These are phyloP conservation scores for Tricladium varicosporioides DNA, from an alignment of 2,329 filamentous ascomycete species.

Conservation along the genomic window DNA sequence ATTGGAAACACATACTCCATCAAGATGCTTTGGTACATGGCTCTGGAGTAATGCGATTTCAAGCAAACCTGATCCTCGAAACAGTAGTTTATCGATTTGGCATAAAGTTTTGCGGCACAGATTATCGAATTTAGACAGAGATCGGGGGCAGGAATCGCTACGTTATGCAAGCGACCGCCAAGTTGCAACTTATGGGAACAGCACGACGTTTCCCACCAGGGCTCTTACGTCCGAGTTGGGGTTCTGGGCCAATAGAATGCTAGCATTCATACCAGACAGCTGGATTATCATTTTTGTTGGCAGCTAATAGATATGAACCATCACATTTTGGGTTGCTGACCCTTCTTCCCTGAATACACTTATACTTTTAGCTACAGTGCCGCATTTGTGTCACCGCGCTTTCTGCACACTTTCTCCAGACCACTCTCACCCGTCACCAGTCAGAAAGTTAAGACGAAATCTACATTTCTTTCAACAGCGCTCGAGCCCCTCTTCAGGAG, in stretches of 20 bases:
- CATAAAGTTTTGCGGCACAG: not conserved
- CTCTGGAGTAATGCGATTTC: not conserved
- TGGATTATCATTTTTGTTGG: conserved; percentile 1
- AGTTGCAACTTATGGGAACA: not conserved
- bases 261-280: not conserved
- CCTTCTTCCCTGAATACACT: not conserved
- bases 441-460: not conserved
- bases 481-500: not conserved
- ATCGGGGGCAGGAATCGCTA: not conserved
- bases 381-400: not conserved
- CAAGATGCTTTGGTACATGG: not conserved
- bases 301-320: not conserved
- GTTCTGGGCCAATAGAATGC: not conserved
- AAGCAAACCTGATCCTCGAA: not conserved
- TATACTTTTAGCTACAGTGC: not conserved
- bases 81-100: not conserved
- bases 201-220: not conserved
- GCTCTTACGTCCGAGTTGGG: not conserved
- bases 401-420: not conserved
- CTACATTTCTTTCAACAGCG: not conserved
- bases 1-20: not conserved
- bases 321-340: not conserved
- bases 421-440: not conserved
- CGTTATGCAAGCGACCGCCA: not conserved
- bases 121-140: too few species aligned